Percentiles rank a stretch among this genome's conserved stretches.
Conservation (phyloP, 2,329 filamentous ascomycete species). For the Bipolaris sorokiniana region DNA sequence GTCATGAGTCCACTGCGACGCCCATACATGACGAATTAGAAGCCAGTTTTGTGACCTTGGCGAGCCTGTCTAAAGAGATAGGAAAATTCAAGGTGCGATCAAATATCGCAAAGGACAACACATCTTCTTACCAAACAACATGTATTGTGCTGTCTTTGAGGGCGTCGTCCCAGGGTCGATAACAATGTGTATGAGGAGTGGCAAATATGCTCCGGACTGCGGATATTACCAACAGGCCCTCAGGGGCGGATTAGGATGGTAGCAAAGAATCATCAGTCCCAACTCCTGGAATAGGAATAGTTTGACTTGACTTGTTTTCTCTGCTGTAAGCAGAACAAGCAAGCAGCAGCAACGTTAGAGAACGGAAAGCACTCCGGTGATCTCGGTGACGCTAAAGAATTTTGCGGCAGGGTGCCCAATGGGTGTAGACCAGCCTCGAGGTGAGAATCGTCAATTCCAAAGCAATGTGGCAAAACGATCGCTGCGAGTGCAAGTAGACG, state of each 20-base stretch:
- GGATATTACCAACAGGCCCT: not conserved
- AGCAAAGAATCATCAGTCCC: not conserved
- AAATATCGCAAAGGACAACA: not conserved
- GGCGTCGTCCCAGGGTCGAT: not conserved
- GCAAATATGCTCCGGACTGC: conserved; percentile 1
- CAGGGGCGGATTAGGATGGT: not conserved
- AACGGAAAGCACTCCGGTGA: not conserved
- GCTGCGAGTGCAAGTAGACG: not conserved
- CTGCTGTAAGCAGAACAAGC: not conserved
- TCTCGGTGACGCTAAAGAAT: not conserved
- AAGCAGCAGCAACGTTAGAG: not conserved
- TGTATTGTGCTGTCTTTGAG: not conserved
- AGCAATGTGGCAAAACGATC: not conserved
- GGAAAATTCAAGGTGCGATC: too few species aligned
- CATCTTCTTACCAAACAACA: not conserved
- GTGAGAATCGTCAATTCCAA: not conserved
- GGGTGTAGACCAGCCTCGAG: not conserved
- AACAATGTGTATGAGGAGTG: not conserved
- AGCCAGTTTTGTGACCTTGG: not conserved
- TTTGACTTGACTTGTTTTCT: not conserved
- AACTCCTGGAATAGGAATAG: not conserved
- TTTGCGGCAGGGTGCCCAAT: not conserved
- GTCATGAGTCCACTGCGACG: not conserved
- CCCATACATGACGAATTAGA: not conserved
- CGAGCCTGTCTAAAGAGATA: not conserved